These are phyloP conservation scores for Cystofilobasidium capitatum DNA, from an alignment of 768 basidiomycete genomes.

Conservation along the genomic window DNA sequence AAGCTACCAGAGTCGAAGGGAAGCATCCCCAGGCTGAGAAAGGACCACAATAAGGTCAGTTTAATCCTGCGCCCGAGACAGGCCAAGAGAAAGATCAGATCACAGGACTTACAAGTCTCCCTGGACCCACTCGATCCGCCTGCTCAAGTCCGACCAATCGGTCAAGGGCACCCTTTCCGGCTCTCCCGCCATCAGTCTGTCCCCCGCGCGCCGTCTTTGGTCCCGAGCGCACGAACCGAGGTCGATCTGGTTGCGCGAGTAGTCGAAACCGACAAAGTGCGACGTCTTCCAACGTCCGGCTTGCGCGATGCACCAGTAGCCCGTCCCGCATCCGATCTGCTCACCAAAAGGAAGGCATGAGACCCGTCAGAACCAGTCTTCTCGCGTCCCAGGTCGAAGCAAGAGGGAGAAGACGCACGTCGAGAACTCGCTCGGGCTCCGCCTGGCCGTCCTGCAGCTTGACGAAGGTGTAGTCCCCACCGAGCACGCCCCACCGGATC, in stretches of 20 bases:
- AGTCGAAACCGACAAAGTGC: slow-evolving; percentile 36
- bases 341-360: neutral
- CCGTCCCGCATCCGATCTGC: slow-evolving; percentile 15
- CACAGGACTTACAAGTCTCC: slow-evolving; percentile 35
- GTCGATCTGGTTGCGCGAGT: slow-evolving; percentile 34
- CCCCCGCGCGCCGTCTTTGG: slow-evolving; percentile 25
- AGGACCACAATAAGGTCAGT: neutral
- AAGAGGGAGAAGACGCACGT: neutral
- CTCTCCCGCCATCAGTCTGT: neutral
- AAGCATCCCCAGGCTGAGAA: slow-evolving; percentile 32
- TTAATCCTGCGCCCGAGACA: neutral
- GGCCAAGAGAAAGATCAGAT: neutral
- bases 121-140: slow-evolving; percentile 34
- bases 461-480: neutral
- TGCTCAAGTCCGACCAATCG: slow-evolving; percentile 32
- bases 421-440: neutral
- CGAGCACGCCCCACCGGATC: neutral
- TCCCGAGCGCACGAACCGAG: slow-evolving; percentile 28
- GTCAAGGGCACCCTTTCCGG: neutral
- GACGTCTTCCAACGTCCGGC: slow-evolving; percentile 2
- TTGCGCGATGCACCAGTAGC: slow-evolving; percentile 6
- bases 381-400: neutral
- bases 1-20: slow-evolving; percentile 39
- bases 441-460: neutral
- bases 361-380: neutral